Conservation (phyloP, 176 grass and related monocot genomes). For the Musa schizocarpa region DNA sequence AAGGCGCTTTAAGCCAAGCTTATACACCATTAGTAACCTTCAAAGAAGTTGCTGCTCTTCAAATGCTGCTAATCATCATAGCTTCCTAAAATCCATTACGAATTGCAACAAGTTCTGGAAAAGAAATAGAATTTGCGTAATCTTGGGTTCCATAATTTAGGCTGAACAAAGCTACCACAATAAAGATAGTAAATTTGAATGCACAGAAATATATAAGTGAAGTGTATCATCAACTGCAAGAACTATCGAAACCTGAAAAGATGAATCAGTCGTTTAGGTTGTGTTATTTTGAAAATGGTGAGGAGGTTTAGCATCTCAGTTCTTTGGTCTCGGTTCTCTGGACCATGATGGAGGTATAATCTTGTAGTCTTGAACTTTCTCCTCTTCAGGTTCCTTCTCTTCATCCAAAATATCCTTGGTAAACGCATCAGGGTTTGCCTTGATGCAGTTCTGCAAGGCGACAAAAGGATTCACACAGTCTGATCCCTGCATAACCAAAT, state of each 20-base stretch:
- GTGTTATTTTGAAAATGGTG: background rate
- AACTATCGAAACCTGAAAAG: background rate
- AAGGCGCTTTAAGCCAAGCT: too few species aligned
- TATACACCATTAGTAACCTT: too few species aligned
- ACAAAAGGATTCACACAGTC: constrained; percentile 80
- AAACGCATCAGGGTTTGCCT: constrained; percentile 74
- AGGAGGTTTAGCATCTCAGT: constrained; percentile 25
- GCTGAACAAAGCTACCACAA: background rate
- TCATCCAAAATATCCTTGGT: constrained; percentile 81
- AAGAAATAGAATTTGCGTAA: too few species aligned
- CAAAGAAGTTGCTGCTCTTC: too few species aligned
- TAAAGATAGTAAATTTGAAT: background rate
- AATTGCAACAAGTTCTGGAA: too few species aligned
- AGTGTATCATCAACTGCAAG: background rate
- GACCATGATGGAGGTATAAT: constrained; percentile 75
- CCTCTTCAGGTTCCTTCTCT: constrained; percentile 42
- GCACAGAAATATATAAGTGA: background rate
- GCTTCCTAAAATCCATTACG: too few species aligned
- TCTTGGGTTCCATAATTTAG: too few species aligned
- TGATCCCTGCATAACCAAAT: constrained; percentile 54
- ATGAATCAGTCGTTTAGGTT: background rate
- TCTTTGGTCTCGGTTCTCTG: constrained; percentile 62
- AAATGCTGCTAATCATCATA: too few species aligned
- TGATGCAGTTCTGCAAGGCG: constrained; percentile 80
- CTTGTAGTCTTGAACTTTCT: constrained; percentile 44